phyloP scores from a whole-genome alignment of 2,329 filamentous ascomycete species.

The Seiridium unicorne region DNA sequence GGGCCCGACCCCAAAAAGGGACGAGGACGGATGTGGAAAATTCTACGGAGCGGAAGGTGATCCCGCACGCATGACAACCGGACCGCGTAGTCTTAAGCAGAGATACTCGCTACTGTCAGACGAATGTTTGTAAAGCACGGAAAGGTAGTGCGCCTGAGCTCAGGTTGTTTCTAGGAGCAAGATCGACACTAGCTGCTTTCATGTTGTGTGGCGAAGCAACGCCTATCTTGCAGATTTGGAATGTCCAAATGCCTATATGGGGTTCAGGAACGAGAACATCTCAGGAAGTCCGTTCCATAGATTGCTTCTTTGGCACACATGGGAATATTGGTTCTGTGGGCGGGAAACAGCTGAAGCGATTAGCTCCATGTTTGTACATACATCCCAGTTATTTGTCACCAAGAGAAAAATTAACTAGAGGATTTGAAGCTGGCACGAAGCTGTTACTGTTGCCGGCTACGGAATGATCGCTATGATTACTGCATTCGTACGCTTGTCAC shows the following conservation, averaged over 20 bases:
- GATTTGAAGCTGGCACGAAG: not conserved
- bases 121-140: not conserved
- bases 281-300: too few species aligned
- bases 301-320: too few species aligned
- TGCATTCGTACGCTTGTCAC: not conserved
- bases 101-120: not conserved
- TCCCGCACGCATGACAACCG: not conserved
- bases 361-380: not conserved
- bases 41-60: slow-evolving; percentile 9
- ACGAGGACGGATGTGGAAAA: slow-evolving; percentile 5
- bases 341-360: not conserved
- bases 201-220: too few species aligned
- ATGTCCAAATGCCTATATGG: too few species aligned
- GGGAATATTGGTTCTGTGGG: too few species aligned
- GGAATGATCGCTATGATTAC: not conserved
- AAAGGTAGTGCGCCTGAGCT: too few species aligned
- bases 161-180: too few species aligned
- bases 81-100: not conserved
- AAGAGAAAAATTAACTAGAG: not conserved
- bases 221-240: too few species aligned
- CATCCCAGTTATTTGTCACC: not conserved
- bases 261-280: too few species aligned
- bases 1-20: slow-evolving; percentile 2
- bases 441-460: not conserved
- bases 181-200: too few species aligned